Percentiles rank a stretch among this genome's conserved stretches.
Conservation (phyloP, 495 filamentous ascomycete genomes). For the Tuber aestivum region DNA sequence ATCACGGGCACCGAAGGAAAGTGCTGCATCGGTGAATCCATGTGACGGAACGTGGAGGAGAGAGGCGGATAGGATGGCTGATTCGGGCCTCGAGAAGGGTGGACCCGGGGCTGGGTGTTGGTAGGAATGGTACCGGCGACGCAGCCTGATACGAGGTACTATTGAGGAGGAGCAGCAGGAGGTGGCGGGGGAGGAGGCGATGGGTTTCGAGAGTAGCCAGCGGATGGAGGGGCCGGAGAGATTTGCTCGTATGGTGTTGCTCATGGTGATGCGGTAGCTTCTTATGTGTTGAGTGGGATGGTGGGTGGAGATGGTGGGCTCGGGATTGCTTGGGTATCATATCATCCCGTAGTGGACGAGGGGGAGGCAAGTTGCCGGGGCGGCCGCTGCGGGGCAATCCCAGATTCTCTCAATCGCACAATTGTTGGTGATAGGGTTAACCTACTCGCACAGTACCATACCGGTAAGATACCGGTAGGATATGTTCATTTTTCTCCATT, state of each 20-base stretch:
- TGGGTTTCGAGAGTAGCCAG: constrained; percentile 6
- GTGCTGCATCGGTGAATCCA: constrained; percentile 68
- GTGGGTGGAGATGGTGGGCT: constrained; percentile 16
- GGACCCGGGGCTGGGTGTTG: constrained; percentile 53
- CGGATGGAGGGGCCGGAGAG: background rate
- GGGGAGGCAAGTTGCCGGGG: background rate
- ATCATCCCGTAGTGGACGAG: background rate
- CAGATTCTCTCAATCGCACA: background rate
- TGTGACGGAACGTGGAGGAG: constrained; percentile 70
- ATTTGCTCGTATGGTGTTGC: constrained; percentile 17
- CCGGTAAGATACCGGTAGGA: no score
- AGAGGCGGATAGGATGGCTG: constrained; percentile 70
- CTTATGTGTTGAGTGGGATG: constrained; percentile 13
- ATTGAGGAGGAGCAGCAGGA: constrained; percentile 9
- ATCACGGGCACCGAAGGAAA: constrained; percentile 72
- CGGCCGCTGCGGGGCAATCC: background rate
- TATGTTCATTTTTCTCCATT: no score
- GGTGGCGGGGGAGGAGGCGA: background rate
- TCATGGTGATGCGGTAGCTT: constrained; percentile 21
- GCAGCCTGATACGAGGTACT: constrained; percentile 15
- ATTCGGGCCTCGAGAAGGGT: constrained; percentile 66
- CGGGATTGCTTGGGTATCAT: background rate
- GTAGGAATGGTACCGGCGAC: constrained; percentile 65
- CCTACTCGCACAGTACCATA: no score
- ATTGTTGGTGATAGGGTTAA: background rate